Base-by-base conservation (phyloP, 225 moss, liverwort and hornwort species). In the Marchantia polymorpha region DNA sequence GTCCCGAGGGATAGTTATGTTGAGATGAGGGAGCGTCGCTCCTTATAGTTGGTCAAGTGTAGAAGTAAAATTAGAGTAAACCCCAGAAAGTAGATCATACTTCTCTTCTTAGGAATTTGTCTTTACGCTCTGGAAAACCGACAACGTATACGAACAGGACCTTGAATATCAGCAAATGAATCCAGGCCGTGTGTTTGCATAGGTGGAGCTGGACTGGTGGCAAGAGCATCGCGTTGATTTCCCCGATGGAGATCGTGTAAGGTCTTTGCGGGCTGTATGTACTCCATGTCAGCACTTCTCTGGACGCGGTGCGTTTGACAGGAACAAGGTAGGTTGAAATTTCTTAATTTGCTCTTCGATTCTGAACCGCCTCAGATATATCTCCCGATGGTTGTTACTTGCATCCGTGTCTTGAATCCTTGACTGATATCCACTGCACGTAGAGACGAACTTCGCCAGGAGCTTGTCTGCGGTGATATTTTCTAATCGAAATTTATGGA, bases 131-230 rank as follows among this genome's bases (percentile, higher is more conserved):
- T 71, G 20, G 47, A 49, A 20, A 71, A 8, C 49, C 12, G 10
- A 13, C 27, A 29, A 25, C 19, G 16, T 60, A 22, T 6, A 60
- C 19, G n/a, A 60, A 7, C n/a, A 22, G 60, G 31, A 46, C 13
- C 7, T 7, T 17, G 31, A 14, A 49, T 9, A 71, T n/a, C 10
- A 23, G 22, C 15, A 50, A 20, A 8, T 16, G 3, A 17, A 20
- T 9, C 10, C 20, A 60, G 31, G n/a, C 9, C 2, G 10, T 9
- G 50, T 20, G 69, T 69, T 25, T 73, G 73, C 27, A 15, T 65
- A 86, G 89, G 89, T 89, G 69, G 89, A 89, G 68, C 69, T 89
- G 67, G 84, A 89, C 78, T 89, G 89, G 89, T 89, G 89, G 89
- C 82, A 89, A 82, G 89, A 83, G 48, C 84, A 89, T 81, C 74